Evolutionary conservation across 2,329 filamentous ascomycete genomes (phyloP).

Genomic region (Purpureocillium takamizusanense): DNA sequence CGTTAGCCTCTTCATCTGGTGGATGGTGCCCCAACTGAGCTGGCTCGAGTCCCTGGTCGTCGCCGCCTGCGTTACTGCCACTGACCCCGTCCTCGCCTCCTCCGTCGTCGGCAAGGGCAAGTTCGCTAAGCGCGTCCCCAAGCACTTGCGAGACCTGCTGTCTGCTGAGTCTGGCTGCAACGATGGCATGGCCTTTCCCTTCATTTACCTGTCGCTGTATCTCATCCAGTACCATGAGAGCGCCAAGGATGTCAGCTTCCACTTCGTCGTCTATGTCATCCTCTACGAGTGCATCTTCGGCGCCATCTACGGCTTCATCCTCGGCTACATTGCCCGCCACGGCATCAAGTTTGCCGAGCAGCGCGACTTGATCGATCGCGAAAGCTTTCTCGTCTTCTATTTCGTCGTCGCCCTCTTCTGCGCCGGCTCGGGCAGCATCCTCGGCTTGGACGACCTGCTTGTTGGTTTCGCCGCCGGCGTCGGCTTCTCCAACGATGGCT

Average conservation of each 20-base stretch:
- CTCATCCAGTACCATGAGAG: constrained; percentile 72
- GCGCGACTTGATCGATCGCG: constrained; percentile 79
- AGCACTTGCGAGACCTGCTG: constrained; percentile 89
- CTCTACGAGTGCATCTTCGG: constrained; percentile 96
- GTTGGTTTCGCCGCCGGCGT: constrained; percentile 93
- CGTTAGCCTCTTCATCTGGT: constrained; percentile 91
- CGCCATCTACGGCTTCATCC: constrained; percentile 73
- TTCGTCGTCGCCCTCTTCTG: constrained; percentile 95
- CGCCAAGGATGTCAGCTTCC: constrained; percentile 59
- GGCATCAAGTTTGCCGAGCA: constrained; percentile 83
- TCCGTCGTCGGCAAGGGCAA: constrained; percentile 98
- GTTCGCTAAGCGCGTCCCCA: constrained; percentile 93
- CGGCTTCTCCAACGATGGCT: constrained; percentile 98
- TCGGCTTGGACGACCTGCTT: constrained; percentile 88
- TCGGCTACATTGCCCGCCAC: constrained; percentile 86
- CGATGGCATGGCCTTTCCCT: constrained; percentile 98
- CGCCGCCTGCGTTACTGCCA: constrained; percentile 92
- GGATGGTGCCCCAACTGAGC: constrained; percentile 66
- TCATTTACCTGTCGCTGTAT: constrained; percentile 88
- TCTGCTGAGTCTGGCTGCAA: constrained; percentile 98
- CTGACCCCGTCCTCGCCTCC: constrained; percentile 91
- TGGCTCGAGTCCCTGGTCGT: constrained; percentile 87
- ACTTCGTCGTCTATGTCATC: constrained; percentile 86
- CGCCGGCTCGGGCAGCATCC: constrained; percentile 81
- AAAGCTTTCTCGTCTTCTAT: constrained; percentile 98